Conservation (phyloP, 108 stramenopile species). For the Pinguiococcus pyrenoidosus region DNA sequence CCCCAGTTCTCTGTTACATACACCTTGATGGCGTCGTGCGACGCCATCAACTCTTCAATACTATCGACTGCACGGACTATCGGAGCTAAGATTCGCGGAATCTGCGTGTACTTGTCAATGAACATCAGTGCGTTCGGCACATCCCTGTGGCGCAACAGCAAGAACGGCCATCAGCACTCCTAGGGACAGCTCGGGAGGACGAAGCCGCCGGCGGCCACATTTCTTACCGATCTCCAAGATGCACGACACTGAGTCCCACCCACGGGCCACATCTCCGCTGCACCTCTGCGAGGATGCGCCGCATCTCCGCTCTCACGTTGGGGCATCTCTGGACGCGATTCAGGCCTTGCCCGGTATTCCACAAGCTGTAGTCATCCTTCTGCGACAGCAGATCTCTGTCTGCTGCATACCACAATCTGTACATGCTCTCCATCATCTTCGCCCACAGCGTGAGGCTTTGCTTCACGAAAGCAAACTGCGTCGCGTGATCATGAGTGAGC, state of each 20-base stretch:
- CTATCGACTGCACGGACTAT: conserved; percentile 44
- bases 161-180: no score
- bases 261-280: conserved; percentile 53
- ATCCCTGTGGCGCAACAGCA: conserved; percentile 39
- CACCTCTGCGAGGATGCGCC: conserved; percentile 34
- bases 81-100: conserved; percentile 60
- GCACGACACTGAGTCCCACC: conserved; percentile 68
- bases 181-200: no score
- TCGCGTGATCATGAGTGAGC: conserved; percentile 55
- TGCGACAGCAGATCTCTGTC: conserved; percentile 48
- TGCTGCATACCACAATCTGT: conserved; percentile 50
- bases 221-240: conserved; percentile 43
- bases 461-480: conserved; percentile 60
- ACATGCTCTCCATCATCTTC: conserved; percentile 60
- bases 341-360: conserved; percentile 69
- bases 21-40: conserved; percentile 1
- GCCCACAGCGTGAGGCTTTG: conserved; percentile 60
- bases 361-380: conserved; percentile 39
- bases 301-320: conserved; percentile 52
- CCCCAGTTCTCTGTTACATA: conserved; percentile 54
- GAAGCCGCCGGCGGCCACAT: no score
- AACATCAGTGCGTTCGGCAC: conserved; percentile 75
- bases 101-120: conserved; percentile 82
- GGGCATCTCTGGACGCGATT: conserved; percentile 64
- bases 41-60: conserved; percentile 36